Percentiles rank a stretch among this genome's conserved stretches.
phyloP scores from a whole-genome alignment of 2,329 filamentous ascomycete species.

The Pseudopyricularia cyperi region DNA sequence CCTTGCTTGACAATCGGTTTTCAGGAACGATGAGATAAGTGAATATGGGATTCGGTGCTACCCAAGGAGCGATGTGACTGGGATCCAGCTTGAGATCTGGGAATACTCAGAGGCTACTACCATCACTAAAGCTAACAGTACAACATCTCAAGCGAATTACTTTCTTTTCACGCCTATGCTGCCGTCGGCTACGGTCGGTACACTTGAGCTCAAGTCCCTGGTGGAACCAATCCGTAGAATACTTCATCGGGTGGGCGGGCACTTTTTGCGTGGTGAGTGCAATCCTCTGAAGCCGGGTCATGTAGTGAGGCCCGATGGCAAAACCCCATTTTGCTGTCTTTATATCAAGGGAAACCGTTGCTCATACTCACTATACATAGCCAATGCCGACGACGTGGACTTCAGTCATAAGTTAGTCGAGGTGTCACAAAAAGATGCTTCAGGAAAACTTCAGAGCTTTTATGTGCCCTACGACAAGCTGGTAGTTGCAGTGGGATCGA shows the following conservation, averaged over 20 bases:
- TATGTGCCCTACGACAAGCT: slow-evolving; percentile 98
- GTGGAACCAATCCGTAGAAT: slow-evolving; percentile 89
- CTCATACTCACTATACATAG: slow-evolving; percentile 18
- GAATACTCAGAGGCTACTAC: background rate
- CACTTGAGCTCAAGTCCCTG: slow-evolving; percentile 76
- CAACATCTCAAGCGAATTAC: slow-evolving; percentile 54
- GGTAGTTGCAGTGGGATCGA: slow-evolving; percentile 80
- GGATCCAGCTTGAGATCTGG: background rate
- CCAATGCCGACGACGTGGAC: slow-evolving; percentile 75
- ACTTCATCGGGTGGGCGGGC: slow-evolving; percentile 62
- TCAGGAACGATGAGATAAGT: background rate
- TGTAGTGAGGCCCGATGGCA: background rate
- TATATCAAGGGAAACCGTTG: background rate
- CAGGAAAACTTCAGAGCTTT: slow-evolving; percentile 66
- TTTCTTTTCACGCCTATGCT: slow-evolving; percentile 98
- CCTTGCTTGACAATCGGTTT: too few species aligned
- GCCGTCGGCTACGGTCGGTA: slow-evolving; percentile 91
- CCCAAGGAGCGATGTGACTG: too few species aligned
- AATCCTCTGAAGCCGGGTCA: background rate
- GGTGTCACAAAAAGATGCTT: slow-evolving; percentile 57
- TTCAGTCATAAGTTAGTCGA: slow-evolving; percentile 88
- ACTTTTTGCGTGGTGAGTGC: slow-evolving; percentile 56
- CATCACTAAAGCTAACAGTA: background rate
- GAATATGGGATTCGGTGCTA: background rate
- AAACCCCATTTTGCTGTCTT: background rate